phyloP scores from a whole-genome alignment of 257 asterid species.

The Solanum clarkiae region DNA sequence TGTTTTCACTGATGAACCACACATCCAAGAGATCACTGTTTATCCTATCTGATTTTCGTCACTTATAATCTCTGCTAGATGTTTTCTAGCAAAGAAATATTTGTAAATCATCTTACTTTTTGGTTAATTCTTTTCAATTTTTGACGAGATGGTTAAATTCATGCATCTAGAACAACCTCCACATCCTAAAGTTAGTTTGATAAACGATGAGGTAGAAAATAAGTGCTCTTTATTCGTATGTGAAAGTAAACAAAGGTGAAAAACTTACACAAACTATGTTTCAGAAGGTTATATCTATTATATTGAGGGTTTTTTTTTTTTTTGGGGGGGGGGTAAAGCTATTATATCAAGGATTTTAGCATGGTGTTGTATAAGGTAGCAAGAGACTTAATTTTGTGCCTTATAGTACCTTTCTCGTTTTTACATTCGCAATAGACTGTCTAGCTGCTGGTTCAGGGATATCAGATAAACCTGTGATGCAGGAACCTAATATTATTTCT shows the following conservation, averaged over 20 bases:
- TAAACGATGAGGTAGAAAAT: not conserved
- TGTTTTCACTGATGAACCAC: not conserved
- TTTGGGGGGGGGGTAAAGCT: not conserved
- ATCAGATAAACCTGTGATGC: not conserved
- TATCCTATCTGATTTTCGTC: not conserved
- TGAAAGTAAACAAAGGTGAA: not conserved
- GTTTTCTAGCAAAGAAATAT: not conserved
- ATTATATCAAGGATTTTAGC: not conserved
- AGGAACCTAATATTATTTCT: not conserved
- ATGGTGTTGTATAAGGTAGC: not conserved
- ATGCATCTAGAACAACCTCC: not conserved
- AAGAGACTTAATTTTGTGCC: not conserved
- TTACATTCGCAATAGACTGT: not conserved
- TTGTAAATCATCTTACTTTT: not conserved
- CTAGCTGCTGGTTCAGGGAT: not conserved
- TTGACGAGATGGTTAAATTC: not conserved
- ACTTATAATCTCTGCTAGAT: not conserved
- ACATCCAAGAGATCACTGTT: not conserved
- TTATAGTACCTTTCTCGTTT: not conserved
- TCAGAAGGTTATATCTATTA: not conserved
- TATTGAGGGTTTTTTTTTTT: not conserved
- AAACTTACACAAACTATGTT: not conserved
- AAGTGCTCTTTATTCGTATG: not conserved
- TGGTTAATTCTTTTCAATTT: not conserved
- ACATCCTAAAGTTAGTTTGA: not conserved